These are phyloP conservation scores for Porogramme epimiltina DNA, from an alignment of 1,284 basidiomycete species.

Conservation along the genomic window DNA sequence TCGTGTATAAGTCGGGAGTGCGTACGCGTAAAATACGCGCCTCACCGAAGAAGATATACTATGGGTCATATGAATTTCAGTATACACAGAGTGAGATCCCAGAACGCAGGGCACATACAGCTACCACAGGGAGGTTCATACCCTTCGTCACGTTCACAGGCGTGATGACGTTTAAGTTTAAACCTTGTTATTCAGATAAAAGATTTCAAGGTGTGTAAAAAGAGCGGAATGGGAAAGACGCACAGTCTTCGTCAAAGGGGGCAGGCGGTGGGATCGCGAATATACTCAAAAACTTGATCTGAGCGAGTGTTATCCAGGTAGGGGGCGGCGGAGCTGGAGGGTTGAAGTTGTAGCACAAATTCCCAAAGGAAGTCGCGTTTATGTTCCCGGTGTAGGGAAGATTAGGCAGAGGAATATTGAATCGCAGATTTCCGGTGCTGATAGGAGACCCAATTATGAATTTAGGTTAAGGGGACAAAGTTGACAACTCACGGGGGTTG, in stretches of 20 bases:
- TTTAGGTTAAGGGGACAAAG: too few relatives aligned
- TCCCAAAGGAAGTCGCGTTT: not conserved
- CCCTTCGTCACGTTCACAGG: not conserved
- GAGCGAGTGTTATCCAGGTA: not conserved
- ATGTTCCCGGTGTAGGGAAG: not conserved
- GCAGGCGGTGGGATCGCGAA: not conserved
- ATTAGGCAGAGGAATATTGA: not conserved
- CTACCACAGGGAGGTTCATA: not conserved
- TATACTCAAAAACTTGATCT: not conserved
- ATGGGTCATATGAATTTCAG: too few relatives aligned
- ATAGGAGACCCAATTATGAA: too few relatives aligned
- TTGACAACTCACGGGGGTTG: too few relatives aligned
- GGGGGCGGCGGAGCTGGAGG: not conserved
- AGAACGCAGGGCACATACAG: not conserved
- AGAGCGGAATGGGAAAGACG: not conserved
- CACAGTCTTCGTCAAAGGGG: not conserved
- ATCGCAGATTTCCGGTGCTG: not conserved
- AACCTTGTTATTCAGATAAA: not conserved
- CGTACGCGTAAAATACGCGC: too few relatives aligned
- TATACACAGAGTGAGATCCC: not conserved
- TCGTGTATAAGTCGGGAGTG: too few relatives aligned
- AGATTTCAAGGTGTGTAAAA: not conserved
- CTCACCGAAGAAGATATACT: conserved; percentile 61
- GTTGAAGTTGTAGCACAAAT: not conserved
- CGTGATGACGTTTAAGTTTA: not conserved